phyloP scores from a whole-genome alignment of 129 eudicot genomes.

The Kitagawia praeruptora region DNA sequence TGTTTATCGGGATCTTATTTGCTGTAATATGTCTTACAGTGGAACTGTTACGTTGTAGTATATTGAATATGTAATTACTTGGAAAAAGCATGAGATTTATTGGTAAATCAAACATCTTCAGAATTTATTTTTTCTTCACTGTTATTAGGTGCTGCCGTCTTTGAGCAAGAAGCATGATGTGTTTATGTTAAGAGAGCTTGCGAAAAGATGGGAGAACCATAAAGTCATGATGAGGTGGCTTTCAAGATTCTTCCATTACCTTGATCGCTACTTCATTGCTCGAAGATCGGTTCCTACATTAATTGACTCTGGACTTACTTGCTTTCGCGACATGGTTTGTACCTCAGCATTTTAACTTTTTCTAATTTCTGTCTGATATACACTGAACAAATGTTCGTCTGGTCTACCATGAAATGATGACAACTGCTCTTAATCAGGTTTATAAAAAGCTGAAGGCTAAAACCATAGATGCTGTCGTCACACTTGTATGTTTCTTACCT shows the following conservation, averaged over 20 bases:
- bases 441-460: conserved; percentile 47
- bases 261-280: conserved; percentile 60
- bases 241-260: conserved; percentile 50
- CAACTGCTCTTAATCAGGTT: conserved; percentile 31
- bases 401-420: not conserved
- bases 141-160: conserved; percentile 43
- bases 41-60: not conserved
- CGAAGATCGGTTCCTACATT: conserved; percentile 53
- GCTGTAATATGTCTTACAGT: not conserved
- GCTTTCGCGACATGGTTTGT: conserved; percentile 63
- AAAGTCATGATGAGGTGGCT: conserved; percentile 73
- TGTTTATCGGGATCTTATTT: not conserved
- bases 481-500: conserved; percentile 40
- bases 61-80: not conserved
- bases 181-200: conserved; percentile 57
- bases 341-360: not conserved
- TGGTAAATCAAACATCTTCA: not conserved
- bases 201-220: conserved; percentile 51
- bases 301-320: conserved; percentile 60
- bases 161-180: conserved; percentile 49
- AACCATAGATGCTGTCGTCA: conserved; percentile 68
- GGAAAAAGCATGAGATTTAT: not conserved
- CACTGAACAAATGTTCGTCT: not conserved
- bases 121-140: not conserved
- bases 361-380: not conserved